phyloP scores from a whole-genome alignment of 1,139 yeast genomes.

The Pichia sp. region DNA sequence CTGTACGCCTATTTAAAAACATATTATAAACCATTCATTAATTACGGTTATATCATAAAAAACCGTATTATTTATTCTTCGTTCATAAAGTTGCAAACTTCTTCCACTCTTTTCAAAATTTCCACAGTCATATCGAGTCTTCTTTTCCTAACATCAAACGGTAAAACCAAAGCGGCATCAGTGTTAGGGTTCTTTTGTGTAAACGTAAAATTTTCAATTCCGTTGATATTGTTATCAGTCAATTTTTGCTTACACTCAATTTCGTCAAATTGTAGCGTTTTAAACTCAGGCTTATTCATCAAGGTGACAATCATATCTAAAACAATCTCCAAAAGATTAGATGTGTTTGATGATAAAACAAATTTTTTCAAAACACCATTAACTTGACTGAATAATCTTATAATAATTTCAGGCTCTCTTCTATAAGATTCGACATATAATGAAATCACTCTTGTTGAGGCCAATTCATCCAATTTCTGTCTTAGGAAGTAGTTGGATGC shows the following conservation, averaged over 20 bases:
- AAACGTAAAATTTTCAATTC: conserved; percentile 6
- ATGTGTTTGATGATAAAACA: conserved; percentile 16
- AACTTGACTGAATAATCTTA: conserved; percentile 14
- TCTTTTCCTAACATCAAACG: neutral
- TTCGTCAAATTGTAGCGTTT: neutral
- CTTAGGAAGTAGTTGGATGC: conserved; percentile 45
- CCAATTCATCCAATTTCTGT: conserved; percentile 41
- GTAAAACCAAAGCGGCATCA: neutral
- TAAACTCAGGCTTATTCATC: conserved; percentile 16
- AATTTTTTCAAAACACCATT: conserved; percentile 16
- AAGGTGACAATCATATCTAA: conserved; percentile 17
- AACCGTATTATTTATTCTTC: too few relatives aligned
- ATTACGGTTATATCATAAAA: too few relatives aligned
- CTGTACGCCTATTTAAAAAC: too few relatives aligned
- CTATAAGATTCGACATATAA: conserved; percentile 33
- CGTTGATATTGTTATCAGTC: conserved; percentile 1
- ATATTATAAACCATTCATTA: too few relatives aligned
- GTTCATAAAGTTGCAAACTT: neutral
- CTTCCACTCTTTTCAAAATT: conserved; percentile 1
- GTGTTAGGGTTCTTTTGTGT: neutral
- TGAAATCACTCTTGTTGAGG: conserved; percentile 45
- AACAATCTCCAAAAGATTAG: conserved; percentile 17
- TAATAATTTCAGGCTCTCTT: conserved; percentile 15
- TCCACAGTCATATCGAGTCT: neutral
- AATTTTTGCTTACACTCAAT: conserved; percentile 1